Percentiles rank a stretch among this genome's conserved stretches.
phyloP scores from a whole-genome alignment of 306 rosid genomes.

The Acmispon strigosus region DNA sequence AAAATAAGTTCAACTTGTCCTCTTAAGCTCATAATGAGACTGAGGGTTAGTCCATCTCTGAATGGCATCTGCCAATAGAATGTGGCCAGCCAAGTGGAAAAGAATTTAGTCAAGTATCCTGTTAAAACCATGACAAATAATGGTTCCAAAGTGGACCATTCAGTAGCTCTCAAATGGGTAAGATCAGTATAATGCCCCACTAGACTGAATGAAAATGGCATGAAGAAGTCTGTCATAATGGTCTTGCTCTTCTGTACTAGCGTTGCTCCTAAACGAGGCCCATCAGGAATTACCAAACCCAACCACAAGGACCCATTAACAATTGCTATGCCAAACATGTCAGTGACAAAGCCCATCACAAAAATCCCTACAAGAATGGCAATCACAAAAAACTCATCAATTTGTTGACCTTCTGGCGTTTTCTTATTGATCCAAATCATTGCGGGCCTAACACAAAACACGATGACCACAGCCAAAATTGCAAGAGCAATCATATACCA shows the following conservation, averaged over 20 bases:
- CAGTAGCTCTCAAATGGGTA: constrained; percentile 14
- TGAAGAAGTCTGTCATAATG: constrained; percentile 35
- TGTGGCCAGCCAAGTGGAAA: constrained; percentile 24
- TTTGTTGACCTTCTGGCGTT: constrained; percentile 47
- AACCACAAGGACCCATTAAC: constrained; percentile 61
- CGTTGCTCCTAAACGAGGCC: constrained; percentile 62
- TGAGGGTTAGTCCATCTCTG: constrained; percentile 44
- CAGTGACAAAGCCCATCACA: constrained; percentile 47
- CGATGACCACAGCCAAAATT: not conserved
- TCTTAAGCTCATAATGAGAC: constrained; percentile 55
- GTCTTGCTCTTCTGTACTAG: constrained; percentile 38
- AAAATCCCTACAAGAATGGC: constrained; percentile 31
- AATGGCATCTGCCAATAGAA: constrained; percentile 36
- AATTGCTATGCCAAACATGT: constrained; percentile 49
- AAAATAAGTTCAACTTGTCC: constrained; percentile 62
- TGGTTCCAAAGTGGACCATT: constrained; percentile 42
- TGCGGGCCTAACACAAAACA: constrained; percentile 1
- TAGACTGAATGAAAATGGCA: constrained; percentile 55
- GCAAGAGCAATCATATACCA: constrained; percentile 43
- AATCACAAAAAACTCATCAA: constrained; percentile 32
- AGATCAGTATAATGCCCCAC: constrained; percentile 49
- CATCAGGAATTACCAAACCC: constrained; percentile 60
- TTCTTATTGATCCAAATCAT: constrained; percentile 31
- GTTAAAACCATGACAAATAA: constrained; percentile 31
- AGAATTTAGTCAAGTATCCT: constrained; percentile 38